Percentiles rank a stretch among this genome's conserved stretches.
These are phyloP conservation scores for Plasmopara muralis DNA, from an alignment of 352 stramenopile species.

Conservation along the genomic window DNA sequence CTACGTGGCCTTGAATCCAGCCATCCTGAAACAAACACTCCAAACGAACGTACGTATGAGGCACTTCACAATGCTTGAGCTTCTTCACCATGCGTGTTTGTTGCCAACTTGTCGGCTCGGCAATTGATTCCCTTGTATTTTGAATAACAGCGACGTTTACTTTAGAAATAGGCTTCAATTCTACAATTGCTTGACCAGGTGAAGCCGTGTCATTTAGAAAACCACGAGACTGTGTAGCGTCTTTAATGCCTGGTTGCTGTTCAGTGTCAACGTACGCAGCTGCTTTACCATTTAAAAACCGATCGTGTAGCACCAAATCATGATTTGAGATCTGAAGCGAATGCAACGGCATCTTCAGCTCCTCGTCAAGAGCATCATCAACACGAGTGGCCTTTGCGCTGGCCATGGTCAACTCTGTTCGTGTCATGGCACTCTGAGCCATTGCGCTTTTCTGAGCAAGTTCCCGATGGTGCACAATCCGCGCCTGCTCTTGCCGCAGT, in stretches of 20 bases:
- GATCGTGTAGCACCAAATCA: slow-evolving; percentile 56
- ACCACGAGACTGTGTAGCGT: background rate
- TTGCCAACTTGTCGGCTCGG: slow-evolving; percentile 7
- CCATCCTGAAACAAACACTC: slow-evolving; percentile 73
- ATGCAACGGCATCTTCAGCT: slow-evolving; percentile 36
- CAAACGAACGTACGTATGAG: slow-evolving; percentile 61
- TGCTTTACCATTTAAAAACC: slow-evolving; percentile 61
- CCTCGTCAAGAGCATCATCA: slow-evolving; percentile 14
- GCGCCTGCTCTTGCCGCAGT: slow-evolving; percentile 44
- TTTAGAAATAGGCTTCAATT: slow-evolving; percentile 4
- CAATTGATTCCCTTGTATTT: background rate
- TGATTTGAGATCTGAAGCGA: slow-evolving; percentile 74
- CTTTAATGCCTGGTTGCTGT: slow-evolving; percentile 2
- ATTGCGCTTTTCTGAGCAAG: slow-evolving; percentile 35
- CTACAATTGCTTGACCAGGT: slow-evolving; percentile 16
- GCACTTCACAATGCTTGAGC: slow-evolving; percentile 29
- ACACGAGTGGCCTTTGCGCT: slow-evolving; percentile 17
- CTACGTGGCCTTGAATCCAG: slow-evolving; percentile 48
- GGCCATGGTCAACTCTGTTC: slow-evolving; percentile 19
- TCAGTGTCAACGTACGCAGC: slow-evolving; percentile 49
- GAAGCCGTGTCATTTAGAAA: background rate
- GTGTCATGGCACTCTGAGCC: slow-evolving; percentile 28
- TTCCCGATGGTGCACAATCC: slow-evolving; percentile 40
- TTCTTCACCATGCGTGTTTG: slow-evolving; percentile 7
- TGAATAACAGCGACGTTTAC: background rate